Evolutionary conservation across 2,329 filamentous ascomycete species (phyloP).

Genomic region (Knufia fluminis): DNA sequence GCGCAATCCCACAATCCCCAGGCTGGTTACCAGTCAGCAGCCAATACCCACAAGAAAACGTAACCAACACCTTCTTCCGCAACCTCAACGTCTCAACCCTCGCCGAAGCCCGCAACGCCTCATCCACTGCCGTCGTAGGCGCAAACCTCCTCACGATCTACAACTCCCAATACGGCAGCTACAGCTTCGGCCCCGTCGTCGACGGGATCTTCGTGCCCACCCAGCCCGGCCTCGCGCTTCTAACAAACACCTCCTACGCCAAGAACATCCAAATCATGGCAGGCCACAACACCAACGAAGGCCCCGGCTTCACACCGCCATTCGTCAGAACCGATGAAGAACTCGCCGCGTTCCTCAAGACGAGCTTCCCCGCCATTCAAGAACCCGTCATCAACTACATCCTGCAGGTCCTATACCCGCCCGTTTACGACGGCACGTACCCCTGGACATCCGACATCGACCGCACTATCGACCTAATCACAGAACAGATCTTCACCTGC

Average conservation of each 20-base stretch:
- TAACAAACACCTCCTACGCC: constrained; percentile 35
- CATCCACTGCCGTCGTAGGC: constrained; percentile 31
- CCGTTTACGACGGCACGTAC: constrained; percentile 39
- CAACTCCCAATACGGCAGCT: constrained; percentile 31
- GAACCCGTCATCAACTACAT: constrained; percentile 34
- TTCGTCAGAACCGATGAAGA: constrained; percentile 22
- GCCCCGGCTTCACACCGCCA: constrained; percentile 33
- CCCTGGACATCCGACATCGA: constrained; percentile 38
- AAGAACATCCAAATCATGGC: constrained; percentile 38
- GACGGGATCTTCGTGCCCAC: constrained; percentile 43
- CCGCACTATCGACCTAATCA: constrained; percentile 34
- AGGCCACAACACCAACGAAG: constrained; percentile 38
- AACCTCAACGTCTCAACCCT: constrained; percentile 37
- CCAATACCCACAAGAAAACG: constrained; percentile 30
- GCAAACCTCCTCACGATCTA: constrained; percentile 38
- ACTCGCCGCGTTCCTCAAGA: constrained; percentile 19
- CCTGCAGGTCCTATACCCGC: constrained; percentile 42
- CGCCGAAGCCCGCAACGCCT: constrained; percentile 35
- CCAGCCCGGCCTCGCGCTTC: constrained; percentile 38
- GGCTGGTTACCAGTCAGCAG: constrained; percentile 29
- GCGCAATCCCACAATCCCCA: constrained; percentile 39
- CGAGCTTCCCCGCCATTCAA: constrained; percentile 22
- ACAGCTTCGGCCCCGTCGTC: constrained; percentile 38
- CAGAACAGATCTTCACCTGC: constrained; percentile 42
- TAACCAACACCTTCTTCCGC: constrained; percentile 32